Evolutionary conservation across 1,284 basidiomycete species (phyloP), one percentile per base, ranked within the genome.

Genomic region (Flammula alnicola): DNA sequence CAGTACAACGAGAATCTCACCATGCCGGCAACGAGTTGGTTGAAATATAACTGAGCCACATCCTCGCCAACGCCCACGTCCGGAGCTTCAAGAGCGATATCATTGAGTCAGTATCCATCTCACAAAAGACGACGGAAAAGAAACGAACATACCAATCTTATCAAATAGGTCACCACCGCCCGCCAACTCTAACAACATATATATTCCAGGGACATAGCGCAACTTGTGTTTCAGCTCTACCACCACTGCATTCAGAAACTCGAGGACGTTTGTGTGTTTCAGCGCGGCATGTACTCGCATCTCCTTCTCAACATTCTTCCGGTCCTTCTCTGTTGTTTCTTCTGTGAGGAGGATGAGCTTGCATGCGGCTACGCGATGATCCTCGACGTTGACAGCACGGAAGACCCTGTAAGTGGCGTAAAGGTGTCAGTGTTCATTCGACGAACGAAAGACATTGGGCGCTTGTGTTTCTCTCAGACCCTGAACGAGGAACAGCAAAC

Each of bases 141-240:
- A n/a, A n/a, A n/a, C n/a, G n/a, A n/a, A n/a, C n/a, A n/a, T n/a
- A n/a, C n/a, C 91, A 53, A 99, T 98, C 76, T 98, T 98, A 72
- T 99, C 97, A 66, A 99, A 99, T 32, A 99, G 71, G 68, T 99
- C 96, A 0, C 97, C 96, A 36, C 95, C 95, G 1, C 87, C 87
- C 0, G 95, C 96, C 32, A 96, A 76, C 68, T 98, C 96, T 56
- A 99, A 74, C 20, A 98, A 73, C 78, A 99, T 93, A 66, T 98
- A 99, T 33, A 95, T 79, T 0, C 91, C 94, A 0, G 92, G 88
- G 1, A 86, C 70, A 60, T 84, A 91, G 0, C 70, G 64, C 3
- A 74, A 67, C 47, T 78, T 74, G 50, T 83, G 79, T 51, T 86
- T 80, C 30, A 78, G 71, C 51, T 94, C 92, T 0, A 93, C 83